A percentile compares a stretch with the other conserved stretches of the same genome.
Evolutionary conservation across 805 yeast genomes (phyloP).

Genomic region (Ogataea sp.): DNA sequence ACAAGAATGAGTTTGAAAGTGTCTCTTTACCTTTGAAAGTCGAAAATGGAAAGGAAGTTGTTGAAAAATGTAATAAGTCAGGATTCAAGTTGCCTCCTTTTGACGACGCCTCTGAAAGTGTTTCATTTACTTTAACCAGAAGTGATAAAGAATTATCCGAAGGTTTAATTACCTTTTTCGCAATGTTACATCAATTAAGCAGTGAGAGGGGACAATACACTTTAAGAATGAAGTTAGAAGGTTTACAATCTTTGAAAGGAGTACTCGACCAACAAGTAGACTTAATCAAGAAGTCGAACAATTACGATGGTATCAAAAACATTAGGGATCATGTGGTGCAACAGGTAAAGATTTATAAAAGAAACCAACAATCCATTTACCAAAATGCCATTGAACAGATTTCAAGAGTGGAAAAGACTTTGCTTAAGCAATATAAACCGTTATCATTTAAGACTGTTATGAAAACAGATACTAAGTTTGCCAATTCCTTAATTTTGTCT

Average conservation of each 20-base stretch:
- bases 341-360: slow-evolving; percentile 37
- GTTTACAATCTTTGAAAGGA: slow-evolving; percentile 42
- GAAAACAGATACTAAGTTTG: slow-evolving; percentile 30
- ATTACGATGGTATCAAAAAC: slow-evolving; percentile 7
- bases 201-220: slow-evolving; percentile 39
- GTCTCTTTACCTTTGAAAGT: slow-evolving; percentile 57
- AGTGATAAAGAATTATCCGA: slow-evolving; percentile 24
- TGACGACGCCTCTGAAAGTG: slow-evolving; percentile 24
- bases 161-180: slow-evolving; percentile 43
- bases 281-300: slow-evolving; percentile 27
- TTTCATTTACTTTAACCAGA: slow-evolving; percentile 31
- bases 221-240: slow-evolving; percentile 52
- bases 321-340: slow-evolving; percentile 18
- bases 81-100: slow-evolving; percentile 33
- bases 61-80: slow-evolving; percentile 24
- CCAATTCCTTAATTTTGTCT: slow-evolving; percentile 40
- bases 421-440: slow-evolving; percentile 39
- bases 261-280: slow-evolving; percentile 45
- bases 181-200: slow-evolving; percentile 39
- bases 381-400: slow-evolving; percentile 36
- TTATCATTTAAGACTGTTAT: slow-evolving; percentile 43
- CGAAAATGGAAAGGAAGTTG: slow-evolving; percentile 16
- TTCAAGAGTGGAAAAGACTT: slow-evolving; percentile 35
- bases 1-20: slow-evolving; percentile 43
- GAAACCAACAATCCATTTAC: slow-evolving; percentile 40